Evolutionary conservation across 2,329 filamentous ascomycete species (phyloP), one percentile per base, ranked within the genome.

Genomic region (Zasmidium cellare): DNA sequence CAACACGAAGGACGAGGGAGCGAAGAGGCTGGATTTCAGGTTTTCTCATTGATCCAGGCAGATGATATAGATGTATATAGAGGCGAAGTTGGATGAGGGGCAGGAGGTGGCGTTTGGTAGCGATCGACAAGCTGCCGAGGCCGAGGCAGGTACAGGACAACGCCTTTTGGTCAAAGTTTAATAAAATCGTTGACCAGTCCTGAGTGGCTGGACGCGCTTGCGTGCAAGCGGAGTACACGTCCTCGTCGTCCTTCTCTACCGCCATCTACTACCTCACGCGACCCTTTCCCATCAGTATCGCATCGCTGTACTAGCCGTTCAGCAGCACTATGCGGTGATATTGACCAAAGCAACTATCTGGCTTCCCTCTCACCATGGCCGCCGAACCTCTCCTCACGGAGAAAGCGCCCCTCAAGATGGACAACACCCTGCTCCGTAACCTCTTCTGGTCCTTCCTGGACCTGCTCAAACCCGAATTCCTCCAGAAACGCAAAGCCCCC

Each of bases 1-100:
- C 9, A 70, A 63, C 1, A 75, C 74, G 2, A 71, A 56, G 46
- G 72, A 76, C 57, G 66, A 75, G 53, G 71, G 72, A 0, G 74
- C 72, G 50, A 74, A 73, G 66, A 64, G 72, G 52, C 53, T 72
- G 54, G 69, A 72, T 55, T 71, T 73, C 56, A 53, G 69, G 20
- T 72, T 73, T 59, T 64, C 64, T 35, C 71, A 74, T 61, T 73
- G 49, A 63, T 11, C 5, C 25, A 6, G 5, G 25, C 25, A 28
- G 6, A 28, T 28, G 25, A 6, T 11, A 28, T 6, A 11, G 11
- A 28, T 28, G n/a, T n/a, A 28, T 28, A 28, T 28, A 5, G 25
- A 28, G 25, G 25, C 11, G 25, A 28, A 28, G 25, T 28, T 28
- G 25, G 25, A 28, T 28, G 25, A 28, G 25, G 25, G 11, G 25